Evolutionary conservation across 768 basidiomycete genomes (phyloP), one percentile per base, ranked within the genome.

Genomic region (Mycena metata): DNA sequence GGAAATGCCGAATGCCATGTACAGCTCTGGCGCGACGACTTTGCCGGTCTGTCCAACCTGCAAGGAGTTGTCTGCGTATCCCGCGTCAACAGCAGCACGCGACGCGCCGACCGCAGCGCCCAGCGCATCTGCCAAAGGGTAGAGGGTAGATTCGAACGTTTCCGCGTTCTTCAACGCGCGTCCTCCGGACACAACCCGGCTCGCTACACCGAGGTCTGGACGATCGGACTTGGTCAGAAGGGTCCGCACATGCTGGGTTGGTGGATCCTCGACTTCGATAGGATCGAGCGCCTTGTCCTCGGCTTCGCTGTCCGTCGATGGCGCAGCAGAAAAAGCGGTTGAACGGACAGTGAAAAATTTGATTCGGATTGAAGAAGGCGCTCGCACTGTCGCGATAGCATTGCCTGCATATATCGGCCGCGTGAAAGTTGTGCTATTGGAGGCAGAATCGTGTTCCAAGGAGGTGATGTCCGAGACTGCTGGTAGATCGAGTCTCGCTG

Each of bases 11-110:
- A 99, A 80, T 5, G 98, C 98, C 80, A 99, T 88, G 81, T 99
- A 99, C 60, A 99, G 83, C 77, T 97, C 94, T 0, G 98, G 97
- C 3, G 98, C 97, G 47, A 99, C 96, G 41, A 99, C 93, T 81
- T 99, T 99, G 62, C 98, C 98, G 0, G 98, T 99, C 83, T 99
- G 98, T 24, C 98, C 98, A n/a, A 99, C 98, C 80, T 99, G 98
- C 57, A 98, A 77, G 5, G 95, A 96, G 81, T 99, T 99, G 79
- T 99, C 98, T 33, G 95, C 96, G 75, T 99, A 99, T 1, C 98
- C 98, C 30, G 96, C 95, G 78, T 99, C 98, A 19, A 99, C 98
- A 5, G 98, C 98, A 7, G 98, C 98, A 60, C 98, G 90, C 21
- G 95, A 96, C n/a, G 98, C 98, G 66, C 98, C 98, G 67, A 99